Evolutionary conservation across 208 protist species (phyloP), one percentile per base, ranked within the genome.

Genomic region (Trypanosoma rangeli): DNA sequence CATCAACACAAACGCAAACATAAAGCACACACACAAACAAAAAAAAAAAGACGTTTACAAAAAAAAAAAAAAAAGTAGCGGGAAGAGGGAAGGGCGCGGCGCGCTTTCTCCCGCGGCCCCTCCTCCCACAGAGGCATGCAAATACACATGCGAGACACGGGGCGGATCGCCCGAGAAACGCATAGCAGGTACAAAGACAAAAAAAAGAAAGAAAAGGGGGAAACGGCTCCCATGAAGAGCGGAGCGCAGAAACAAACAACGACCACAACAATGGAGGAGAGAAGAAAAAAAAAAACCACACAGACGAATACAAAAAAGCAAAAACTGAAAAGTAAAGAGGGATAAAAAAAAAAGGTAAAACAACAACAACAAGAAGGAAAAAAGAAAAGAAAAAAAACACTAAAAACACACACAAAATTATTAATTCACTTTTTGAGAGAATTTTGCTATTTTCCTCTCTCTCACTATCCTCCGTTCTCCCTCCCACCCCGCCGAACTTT

Each of bases 201-300:
- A 31, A 5, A 55, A 62, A 66, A 59, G 24, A 65, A 70, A 64
- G 64, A 35, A 64, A 64, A 66, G 52, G 76, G 68, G 39, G 66
- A 60, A 64, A 72, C 35, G 68, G 50, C 22, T 7, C 71, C 26
- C 54, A 76, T 1, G 9, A 42, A 64, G 29, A 56, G 57, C 18
- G 48, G 50, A 48, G n/a, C n/a, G n/a, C n/a, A n/a, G n/a, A n/a
- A n/a, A 70, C 60, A 39, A 48, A 55, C 24, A 59, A 64, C 33
- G 48, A 56, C 46, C 54, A 46, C 15, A 33, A 55, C 65, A 64
- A 68, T 7, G 18, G 37, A 18, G 54, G 4, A 64, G 3, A 50
- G 52, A 68, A 58, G 52, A 52, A 44, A 76, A 70, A 70, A 46
- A 73, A 73, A 73, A 60, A 65, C 54, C 55, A 59, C 8, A 53